A percentile compares a stretch with the other conserved stretches of the same genome.
These are phyloP conservation scores for Cystofilobasidium ferigula DNA, from an alignment of 768 basidiomycete species.

Conservation along the genomic window DNA sequence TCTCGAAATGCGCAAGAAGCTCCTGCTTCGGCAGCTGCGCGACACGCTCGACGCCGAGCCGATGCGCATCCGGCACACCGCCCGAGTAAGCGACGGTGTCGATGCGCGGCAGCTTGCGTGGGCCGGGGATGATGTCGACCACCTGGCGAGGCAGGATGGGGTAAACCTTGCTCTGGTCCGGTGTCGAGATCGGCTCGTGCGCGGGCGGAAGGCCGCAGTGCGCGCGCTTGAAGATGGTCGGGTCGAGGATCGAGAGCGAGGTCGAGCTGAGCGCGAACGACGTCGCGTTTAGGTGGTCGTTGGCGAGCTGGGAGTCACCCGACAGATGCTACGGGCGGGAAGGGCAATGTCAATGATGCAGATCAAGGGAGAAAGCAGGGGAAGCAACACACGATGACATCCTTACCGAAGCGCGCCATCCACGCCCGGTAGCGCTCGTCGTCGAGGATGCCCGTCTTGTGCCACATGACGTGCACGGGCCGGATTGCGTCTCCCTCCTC, in stretches of 20 bases:
- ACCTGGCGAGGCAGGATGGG: neutral
- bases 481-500: constrained; percentile 43
- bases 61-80: neutral
- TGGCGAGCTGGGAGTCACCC: constrained; percentile 51
- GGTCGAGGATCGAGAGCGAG: constrained; percentile 59
- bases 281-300: constrained; percentile 63
- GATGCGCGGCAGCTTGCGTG: neutral
- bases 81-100: neutral
- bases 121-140: neutral
- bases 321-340: constrained; percentile 54
- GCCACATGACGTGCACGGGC: constrained; percentile 43
- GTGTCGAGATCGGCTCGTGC: constrained; percentile 37
- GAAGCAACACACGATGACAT: constrained; percentile 49
- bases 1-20: constrained; percentile 27
- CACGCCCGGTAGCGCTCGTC: constrained; percentile 60
- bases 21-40: constrained; percentile 43
- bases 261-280: constrained; percentile 62
- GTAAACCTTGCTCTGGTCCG: neutral
- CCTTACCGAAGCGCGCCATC: constrained; percentile 55
- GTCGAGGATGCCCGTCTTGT: constrained; percentile 48
- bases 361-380: constrained; percentile 5
- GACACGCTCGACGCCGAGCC: constrained; percentile 27
- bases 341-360: neutral
- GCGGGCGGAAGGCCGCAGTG: constrained; percentile 39
- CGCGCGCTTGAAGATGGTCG: constrained; percentile 60